Evolutionary conservation across 805 yeast species (phyloP), one percentile per base, ranked within the genome.

Genomic region (Jamesozyma jinghongensis): DNA sequence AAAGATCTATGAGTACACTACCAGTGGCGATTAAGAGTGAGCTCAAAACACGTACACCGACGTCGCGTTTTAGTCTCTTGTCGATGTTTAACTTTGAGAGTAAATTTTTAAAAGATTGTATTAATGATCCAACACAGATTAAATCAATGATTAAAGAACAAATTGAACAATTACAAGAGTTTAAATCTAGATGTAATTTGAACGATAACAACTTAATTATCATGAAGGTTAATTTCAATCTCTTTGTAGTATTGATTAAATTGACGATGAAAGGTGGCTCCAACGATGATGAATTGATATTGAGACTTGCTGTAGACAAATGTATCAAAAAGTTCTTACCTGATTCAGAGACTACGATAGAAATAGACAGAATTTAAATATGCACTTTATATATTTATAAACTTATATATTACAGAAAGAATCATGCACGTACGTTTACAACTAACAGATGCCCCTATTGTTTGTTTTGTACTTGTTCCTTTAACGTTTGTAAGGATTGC

Each of bases 201-300:
- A 66, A 70, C 12, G 20, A 55, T 35, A 42, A 66, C 56, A 51
- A 65, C 34, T 41, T 82, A 7, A 64, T 74, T 38, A 62, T 83
- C 5, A 70, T 82, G 3, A 77, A 80, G 48, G 79, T 81, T 30
- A 82, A 79, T 54, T 75, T 77, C 53, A 71, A 70, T 43, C 61
- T 80, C 3, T 76, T 70, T 49, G 68, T 83, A 19, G 74, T 79
- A 2, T 70, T 85, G 3, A 46, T 80, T 14, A 70, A 66, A 41
- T 48, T 83, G 3, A 59, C 57, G 17, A 77, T 83, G 81, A 59
- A 64, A 36, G 88, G 88, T n/a, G 83, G 80, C 1, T 74, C 82
- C 3, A 75, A 75, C 46, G 85, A 81, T 41, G 87, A 81, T 35
- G 90, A 82, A 55, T 59, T 75, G 1, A 61, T 67, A 26, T 52